phyloP scores from a whole-genome alignment of 2,329 filamentous ascomycete species.

The Cladosporium sphaerospermum region DNA sequence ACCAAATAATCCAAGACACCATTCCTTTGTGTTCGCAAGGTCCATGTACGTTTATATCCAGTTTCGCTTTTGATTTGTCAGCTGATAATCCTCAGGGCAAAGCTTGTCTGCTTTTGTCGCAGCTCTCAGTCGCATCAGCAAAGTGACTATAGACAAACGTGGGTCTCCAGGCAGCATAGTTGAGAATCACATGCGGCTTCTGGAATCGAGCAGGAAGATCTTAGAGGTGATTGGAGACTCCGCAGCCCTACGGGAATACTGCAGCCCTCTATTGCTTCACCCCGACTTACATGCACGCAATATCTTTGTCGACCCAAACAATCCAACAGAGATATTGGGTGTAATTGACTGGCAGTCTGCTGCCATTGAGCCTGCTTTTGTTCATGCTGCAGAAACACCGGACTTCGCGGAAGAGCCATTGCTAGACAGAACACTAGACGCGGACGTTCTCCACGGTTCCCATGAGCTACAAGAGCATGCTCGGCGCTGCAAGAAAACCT shows the following conservation, averaged over 20 bases:
- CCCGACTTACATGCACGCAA: conserved; percentile 35
- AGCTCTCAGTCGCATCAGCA: conserved; percentile 29
- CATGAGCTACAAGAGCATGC: too few relatives aligned
- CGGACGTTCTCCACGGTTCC: too few relatives aligned
- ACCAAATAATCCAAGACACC: too few relatives aligned
- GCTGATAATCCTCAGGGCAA: background rate
- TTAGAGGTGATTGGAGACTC: too few relatives aligned
- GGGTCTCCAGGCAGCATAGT: conserved; percentile 25
- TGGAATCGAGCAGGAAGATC: conserved; percentile 8
- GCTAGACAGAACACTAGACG: too few relatives aligned
- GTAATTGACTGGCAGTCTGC: conserved; percentile 34
- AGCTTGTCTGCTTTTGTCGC: conserved; percentile 11
- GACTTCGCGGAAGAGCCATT: conserved; percentile 15
- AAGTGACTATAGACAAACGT: conserved; percentile 30
- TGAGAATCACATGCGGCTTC: conserved; percentile 25
- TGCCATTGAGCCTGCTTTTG: conserved; percentile 17
- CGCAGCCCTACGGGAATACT: conserved; percentile 16
- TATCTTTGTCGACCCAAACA: conserved; percentile 29
- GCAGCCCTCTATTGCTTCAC: background rate
- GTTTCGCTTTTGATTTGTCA: too few relatives aligned
- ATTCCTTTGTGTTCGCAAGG: too few relatives aligned
- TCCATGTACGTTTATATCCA: too few relatives aligned
- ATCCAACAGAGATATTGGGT: conserved; percentile 28
- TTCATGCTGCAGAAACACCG: conserved; percentile 14
- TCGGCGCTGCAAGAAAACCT: too few relatives aligned